Percentiles rank a stretch among this genome's conserved stretches.
These are phyloP conservation scores for Xylariaceae sp. DNA, from an alignment of 2,329 filamentous ascomycete species.

Conservation along the genomic window DNA sequence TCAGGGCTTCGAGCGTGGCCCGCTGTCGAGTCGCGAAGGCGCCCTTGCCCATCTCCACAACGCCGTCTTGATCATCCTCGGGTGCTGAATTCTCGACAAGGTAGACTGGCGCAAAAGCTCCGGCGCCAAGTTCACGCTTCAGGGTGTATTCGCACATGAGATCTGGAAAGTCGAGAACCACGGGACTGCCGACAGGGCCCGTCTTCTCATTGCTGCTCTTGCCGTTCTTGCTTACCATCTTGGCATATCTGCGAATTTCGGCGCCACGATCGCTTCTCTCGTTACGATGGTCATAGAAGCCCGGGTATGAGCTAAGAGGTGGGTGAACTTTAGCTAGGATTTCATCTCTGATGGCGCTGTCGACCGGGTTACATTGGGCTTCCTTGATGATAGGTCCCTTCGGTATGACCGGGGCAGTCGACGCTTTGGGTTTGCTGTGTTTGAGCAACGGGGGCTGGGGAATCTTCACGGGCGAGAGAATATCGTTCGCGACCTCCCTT, in stretches of 20 bases:
- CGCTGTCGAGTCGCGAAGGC: conserved; percentile 55
- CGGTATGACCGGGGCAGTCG: conserved; percentile 35
- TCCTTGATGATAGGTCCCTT: conserved; percentile 78
- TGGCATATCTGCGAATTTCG: conserved; percentile 80
- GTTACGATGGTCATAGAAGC: conserved; percentile 70
- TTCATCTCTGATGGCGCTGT: conserved; percentile 65
- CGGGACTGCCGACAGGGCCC: conserved; percentile 54
- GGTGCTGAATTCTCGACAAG: conserved; percentile 70
- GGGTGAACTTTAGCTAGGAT: conserved; percentile 74
- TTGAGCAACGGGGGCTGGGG: conserved; percentile 49
- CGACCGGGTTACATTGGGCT: conserved; percentile 81
- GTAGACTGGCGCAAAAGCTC: conserved; percentile 94
- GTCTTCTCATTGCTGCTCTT: conserved; percentile 58
- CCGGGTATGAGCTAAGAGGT: conserved; percentile 67
- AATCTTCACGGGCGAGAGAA: conserved; percentile 44
- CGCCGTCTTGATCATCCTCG: conserved; percentile 41
- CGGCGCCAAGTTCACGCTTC: conserved; percentile 81
- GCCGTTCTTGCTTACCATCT: conserved; percentile 56
- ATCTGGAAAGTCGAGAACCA: conserved; percentile 64
- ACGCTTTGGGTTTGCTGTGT: conserved; percentile 33
- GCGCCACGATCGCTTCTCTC: conserved; percentile 61
- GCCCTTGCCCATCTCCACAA: conserved; percentile 57
- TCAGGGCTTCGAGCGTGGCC: conserved; percentile 72
- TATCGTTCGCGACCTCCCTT: conserved; percentile 57
- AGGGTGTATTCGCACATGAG: conserved; percentile 67